Base-by-base conservation (phyloP, 768 basidiomycete species). In the Mycena galericulata region DNA sequence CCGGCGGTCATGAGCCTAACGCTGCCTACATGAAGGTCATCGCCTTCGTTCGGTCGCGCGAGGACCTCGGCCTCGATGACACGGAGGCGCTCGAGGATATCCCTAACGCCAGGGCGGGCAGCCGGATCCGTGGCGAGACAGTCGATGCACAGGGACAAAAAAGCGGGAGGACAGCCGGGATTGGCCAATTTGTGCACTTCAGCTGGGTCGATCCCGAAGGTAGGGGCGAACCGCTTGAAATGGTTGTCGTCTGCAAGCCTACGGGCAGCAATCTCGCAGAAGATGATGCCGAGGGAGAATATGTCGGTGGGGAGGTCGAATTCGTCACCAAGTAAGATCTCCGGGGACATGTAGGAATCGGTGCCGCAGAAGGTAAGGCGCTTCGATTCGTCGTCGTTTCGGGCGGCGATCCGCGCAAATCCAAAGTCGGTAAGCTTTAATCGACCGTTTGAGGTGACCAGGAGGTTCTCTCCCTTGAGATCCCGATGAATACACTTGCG, bases 351-450 rank as follows among this genome's bases (percentile, higher is more conserved):
- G 81, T 98, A 97, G 7, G 95, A 93, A 74, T 95, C 92, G 3
- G 93, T 94, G n/a, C 93, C 93, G 68, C 91, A 93, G 79, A 95
- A 95, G 0, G 94, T 95, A 47, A 95, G 86, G 5, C 93, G 87
- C 75, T 92, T 93, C 59, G 85, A 87, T 81, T 99, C 97, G 71
- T 97, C 96, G 64, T 90, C 94, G 74, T 94, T 97, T 45, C 93
- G 88, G 0, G 96, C 96, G 0, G 95, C 95, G 74, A 99, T 98
- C 38, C 97, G 88, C 5, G 96, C 96, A 73, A 98, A 97, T 1
- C 97, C 97, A 79, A 99, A 99, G 76, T 99, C 97, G n/a, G 97
- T 98, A 73, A 98, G 92, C 83, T 99, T 99, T 75, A 99, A 86
- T 47, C 97, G 90, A 24, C 95, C 94, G 74, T 99, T 99, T 40